phyloP scores from a whole-genome alignment of 1,284 basidiomycete species.

The Taiwanofungus camphoratus region DNA sequence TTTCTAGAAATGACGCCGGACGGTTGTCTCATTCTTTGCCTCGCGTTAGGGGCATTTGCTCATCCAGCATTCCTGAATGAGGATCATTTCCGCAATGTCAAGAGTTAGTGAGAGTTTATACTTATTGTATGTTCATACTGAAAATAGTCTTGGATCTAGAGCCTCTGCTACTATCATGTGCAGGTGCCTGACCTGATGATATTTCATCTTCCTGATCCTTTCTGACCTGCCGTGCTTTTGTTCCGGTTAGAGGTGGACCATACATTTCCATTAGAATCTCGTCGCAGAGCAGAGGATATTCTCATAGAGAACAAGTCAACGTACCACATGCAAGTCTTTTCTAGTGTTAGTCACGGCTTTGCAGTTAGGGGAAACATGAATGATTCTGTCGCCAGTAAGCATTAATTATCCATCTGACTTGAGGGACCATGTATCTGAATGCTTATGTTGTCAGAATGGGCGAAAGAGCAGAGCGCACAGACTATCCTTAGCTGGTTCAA shows the following conservation, averaged over 20 bases:
- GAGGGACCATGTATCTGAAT: background rate
- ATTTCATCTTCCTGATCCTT: background rate
- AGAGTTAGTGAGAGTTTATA: conserved; percentile 38
- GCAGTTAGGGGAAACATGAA: conserved; percentile 36
- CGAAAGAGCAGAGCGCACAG: conserved; percentile 50
- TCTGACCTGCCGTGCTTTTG: background rate
- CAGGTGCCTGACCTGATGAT: conserved; percentile 30
- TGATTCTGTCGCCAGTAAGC: conserved; percentile 37
- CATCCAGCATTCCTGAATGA: conserved; percentile 50
- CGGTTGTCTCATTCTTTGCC: background rate
- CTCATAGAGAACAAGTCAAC: conserved; percentile 36
- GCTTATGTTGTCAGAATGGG: conserved; percentile 40
- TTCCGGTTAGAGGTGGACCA: conserved; percentile 34
- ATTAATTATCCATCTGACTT: background rate
- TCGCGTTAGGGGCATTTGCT: conserved; percentile 41
- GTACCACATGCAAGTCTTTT: conserved; percentile 46
- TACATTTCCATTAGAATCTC: conserved; percentile 38
- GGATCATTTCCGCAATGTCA: conserved; percentile 40
- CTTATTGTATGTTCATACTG: background rate
- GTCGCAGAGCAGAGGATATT: conserved; percentile 42
- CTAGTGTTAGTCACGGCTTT: conserved; percentile 42
- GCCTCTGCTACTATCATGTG: conserved; percentile 47
- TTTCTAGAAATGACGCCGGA: background rate
- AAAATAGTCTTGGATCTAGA: conserved; percentile 27
- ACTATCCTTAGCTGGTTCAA: conserved; percentile 28